phyloP scores from a whole-genome alignment of 129 eudicot genomes.

The Deinandra increscens region DNA sequence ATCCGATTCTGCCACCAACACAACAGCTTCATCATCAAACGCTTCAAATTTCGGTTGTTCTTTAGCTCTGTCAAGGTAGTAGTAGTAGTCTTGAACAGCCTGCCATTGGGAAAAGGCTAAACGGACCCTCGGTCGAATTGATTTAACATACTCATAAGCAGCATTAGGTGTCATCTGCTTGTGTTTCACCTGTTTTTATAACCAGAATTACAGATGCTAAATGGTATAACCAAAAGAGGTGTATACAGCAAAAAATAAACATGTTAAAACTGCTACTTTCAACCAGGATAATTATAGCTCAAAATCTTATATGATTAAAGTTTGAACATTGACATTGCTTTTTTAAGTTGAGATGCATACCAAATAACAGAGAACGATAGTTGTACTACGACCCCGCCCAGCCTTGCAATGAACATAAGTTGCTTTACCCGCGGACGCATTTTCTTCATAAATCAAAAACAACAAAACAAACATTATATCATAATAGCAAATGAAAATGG shows the following conservation, averaged over 20 bases:
- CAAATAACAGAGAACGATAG: constrained; percentile 78
- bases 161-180: constrained; percentile 66
- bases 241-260: neutral
- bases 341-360: constrained; percentile 31
- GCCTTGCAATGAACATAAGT: constrained; percentile 92
- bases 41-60: constrained; percentile 32
- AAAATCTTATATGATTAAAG: neutral
- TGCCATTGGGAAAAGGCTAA: constrained; percentile 80
- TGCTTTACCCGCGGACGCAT: constrained; percentile 59
- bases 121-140: constrained; percentile 75
- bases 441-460: constrained; percentile 34
- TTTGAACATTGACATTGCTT: neutral
- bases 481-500: neutral
- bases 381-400: constrained; percentile 88
- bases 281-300: neutral
- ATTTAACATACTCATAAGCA: constrained; percentile 58
- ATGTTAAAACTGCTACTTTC: neutral
- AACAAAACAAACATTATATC: neutral
- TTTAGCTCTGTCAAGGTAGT: constrained; percentile 21
- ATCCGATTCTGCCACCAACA: constrained; percentile 59
- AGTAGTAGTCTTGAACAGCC: constrained; percentile 64
- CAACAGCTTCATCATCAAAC: constrained; percentile 64
- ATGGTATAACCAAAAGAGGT: neutral
- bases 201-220: neutral
- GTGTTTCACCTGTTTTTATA: constrained; percentile 54